Percentiles rank a stretch among this genome's conserved stretches.
Conservation (phyloP, 2,329 filamentous ascomycete genomes). For the Didymella pomorum region DNA sequence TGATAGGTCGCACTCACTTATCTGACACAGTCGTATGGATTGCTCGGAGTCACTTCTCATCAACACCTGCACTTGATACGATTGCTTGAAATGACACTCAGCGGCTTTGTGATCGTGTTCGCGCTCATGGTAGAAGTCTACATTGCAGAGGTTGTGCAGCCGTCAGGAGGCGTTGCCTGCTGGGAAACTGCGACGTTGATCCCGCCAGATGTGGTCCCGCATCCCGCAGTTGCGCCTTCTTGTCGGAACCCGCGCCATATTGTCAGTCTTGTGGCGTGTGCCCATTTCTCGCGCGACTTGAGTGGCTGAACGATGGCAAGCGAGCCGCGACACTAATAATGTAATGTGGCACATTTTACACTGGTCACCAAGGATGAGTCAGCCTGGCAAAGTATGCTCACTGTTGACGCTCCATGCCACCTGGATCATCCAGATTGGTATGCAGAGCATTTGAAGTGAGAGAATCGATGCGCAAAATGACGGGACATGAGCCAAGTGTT, state of each 20-base stretch:
- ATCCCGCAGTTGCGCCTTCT: slow-evolving; percentile 6
- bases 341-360: not conserved
- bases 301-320: not conserved
- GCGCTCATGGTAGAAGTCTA: too few relatives aligned
- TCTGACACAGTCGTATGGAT: too few relatives aligned
- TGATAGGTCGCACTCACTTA: too few relatives aligned
- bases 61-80: too few relatives aligned
- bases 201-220: not conserved
- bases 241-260: not conserved
- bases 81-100: too few relatives aligned
- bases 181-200: not conserved
- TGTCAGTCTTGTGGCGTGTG: not conserved
- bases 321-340: not conserved
- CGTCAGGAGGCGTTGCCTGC: too few relatives aligned
- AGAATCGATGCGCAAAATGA: not conserved
- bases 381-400: not conserved
- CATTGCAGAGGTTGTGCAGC: too few relatives aligned
- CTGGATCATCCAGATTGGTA: not conserved
- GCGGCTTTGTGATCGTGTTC: too few relatives aligned
- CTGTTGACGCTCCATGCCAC: not conserved
- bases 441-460: not conserved
- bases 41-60: too few relatives aligned
- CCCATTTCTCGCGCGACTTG: not conserved
- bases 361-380: not conserved
- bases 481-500: not conserved